Conservation (phyloP, 202 grass and related monocot species). For the Elaeis oleifera region DNA sequence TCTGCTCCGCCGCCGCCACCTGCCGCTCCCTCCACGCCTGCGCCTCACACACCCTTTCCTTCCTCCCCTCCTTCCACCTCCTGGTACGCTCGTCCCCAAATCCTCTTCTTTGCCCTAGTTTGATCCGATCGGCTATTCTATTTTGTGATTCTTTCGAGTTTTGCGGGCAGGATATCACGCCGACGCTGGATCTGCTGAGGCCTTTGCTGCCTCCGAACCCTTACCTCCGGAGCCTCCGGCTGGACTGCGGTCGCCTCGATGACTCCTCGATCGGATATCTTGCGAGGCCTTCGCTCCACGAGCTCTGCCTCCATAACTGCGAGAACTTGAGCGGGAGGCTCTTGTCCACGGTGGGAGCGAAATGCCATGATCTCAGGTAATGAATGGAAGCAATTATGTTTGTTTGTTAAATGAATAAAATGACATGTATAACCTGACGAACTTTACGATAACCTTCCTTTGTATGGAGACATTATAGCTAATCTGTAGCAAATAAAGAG, state of each 20-base stretch:
- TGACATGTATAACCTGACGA: too few species aligned
- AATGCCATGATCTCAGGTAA: slow-evolving; percentile 85
- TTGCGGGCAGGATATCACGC: slow-evolving; percentile 50
- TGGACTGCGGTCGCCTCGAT: slow-evolving; percentile 66
- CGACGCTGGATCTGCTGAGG: slow-evolving; percentile 45
- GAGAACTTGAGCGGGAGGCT: slow-evolving; percentile 63
- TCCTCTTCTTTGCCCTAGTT: slow-evolving; percentile 1
- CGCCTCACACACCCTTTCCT: slow-evolving; percentile 48
- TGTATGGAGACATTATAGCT: too few species aligned
- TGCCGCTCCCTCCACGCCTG: slow-evolving; percentile 50
- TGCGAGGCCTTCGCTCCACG: slow-evolving; percentile 50
- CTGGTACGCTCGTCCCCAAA: slow-evolving; percentile 16
- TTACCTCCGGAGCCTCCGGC: slow-evolving; percentile 52
- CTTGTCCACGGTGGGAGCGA: slow-evolving; percentile 49
- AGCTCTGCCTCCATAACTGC: slow-evolving; percentile 70
- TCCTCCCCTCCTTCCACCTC: slow-evolving; percentile 66
- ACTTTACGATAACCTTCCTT: too few species aligned
- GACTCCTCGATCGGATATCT: slow-evolving; percentile 53
- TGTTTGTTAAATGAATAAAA: too few species aligned
- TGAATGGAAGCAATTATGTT: too few species aligned
- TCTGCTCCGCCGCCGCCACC: slow-evolving; percentile 40
- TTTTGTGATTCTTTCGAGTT: not conserved
- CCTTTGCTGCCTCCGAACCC: slow-evolving; percentile 55
- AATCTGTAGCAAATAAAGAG: too few species aligned
- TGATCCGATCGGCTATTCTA: not conserved